Base-by-base conservation (phyloP, 257 asterid species). In the Anisodus acutangulus region DNA sequence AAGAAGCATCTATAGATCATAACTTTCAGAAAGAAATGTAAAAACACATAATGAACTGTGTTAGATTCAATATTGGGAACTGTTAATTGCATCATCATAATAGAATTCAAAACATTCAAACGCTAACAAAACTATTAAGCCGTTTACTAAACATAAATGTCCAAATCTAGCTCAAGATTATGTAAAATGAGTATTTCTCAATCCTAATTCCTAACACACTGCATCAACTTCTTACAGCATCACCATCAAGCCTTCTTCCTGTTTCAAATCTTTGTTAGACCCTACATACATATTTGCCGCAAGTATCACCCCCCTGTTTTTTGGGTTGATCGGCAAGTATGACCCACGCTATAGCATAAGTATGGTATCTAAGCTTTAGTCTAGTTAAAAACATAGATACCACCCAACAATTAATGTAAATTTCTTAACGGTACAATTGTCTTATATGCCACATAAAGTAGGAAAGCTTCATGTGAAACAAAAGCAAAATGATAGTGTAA, bases 141-240 rank as follows among this genome's bases (percentile, higher is more conserved):
- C 22, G 9, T 37, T 71, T 51, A 71, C 58, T 9, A 45, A 49
- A 71, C 43, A 55, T 43, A 70, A 43, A 19, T 71, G 58, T 71
- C 39, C 39, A 71, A 71, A 71, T 71, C 35, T 19, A 71, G 79
- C 58, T 64, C 71, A 71, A 71, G 79, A 71, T 45, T n/a, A 71
- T 43, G 79, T 45, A 47, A 71, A 70, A 43, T 45, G 79, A 70
- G n/a, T 43, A 43, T 45, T 71, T 71, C 58, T 71, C 79, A 71
- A 45, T 71, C 58, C 79, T 17, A 70, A 41, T 17, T 70, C 79
- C 79, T 47, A 72, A 72, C 57, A 45, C 59, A 72, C 80, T 19
- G 80, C 80, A 72, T 47, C n/a, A 71, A 72, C 58, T 72, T 45
- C 39, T 45, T 47, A 72, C 59, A 72, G 59, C 80, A 19, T 47